Evolutionary conservation across 1,284 basidiomycete species (phyloP), one percentile per base, ranked within the genome.

Genomic region (Cystodermella granulosa): DNA sequence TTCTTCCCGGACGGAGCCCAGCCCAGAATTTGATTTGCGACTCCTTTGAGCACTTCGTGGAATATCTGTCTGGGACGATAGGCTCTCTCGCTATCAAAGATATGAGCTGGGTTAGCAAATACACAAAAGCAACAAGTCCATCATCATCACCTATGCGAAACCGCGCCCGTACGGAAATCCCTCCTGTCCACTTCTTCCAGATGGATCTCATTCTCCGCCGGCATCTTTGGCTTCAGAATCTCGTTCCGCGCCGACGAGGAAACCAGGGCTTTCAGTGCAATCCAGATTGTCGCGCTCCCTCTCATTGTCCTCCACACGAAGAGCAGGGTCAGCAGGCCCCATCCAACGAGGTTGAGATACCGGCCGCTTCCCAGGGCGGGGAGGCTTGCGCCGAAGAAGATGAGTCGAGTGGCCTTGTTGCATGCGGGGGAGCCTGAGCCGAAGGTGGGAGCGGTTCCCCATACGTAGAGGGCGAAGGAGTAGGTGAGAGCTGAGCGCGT

Each of bases 321-420:
- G n/a, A 51, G 20, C n/a, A 50, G 24, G 11, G 54, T 46, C 35
- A 55, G 34, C 4, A 58, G n/a, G 5, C 53, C 49, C 55, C 57
- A 58, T n/a, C 46, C 48, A 1, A 46, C 47, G n/a, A 58, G 49
- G 38, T 51, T 58, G 2, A 56, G 44, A 21, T 43, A 50, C 20
- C 57, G 35, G 18, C 57, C 55, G 31, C 52, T 53, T 3, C 52
- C 49, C 31, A 56, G 43, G 1, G 57, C 55, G 14, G 57, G 55
- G 11, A 58, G 54, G n/a, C 51, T 54, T 4, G 52, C 55, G 13
- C 57, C 55, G 26, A 56, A 58, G 43, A 58, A 57, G 16, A 57
- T 58, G 3, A 58, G 37, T 16, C 45, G 40, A 4, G 57, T 58
- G 8, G 49, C 46, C 39, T 47, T 48, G 37, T 58, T 56, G 48